Evolutionary conservation across 805 yeast genomes (phyloP).

Genomic region (Candida manassasensis): DNA sequence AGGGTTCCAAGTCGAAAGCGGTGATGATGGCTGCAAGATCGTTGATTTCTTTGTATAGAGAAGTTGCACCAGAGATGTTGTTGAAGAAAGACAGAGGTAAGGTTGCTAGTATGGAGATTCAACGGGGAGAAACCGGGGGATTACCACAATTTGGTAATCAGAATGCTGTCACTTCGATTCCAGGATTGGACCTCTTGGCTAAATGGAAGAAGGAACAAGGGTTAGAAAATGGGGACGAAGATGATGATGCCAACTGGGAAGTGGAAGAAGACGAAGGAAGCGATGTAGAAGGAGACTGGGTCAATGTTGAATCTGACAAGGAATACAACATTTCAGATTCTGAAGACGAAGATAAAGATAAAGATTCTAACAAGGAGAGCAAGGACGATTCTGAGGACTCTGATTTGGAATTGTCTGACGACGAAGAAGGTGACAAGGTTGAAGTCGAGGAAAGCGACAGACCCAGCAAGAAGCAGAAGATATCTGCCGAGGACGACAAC

Average conservation of each 20-base stretch:
- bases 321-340: constrained; percentile 56
- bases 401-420: constrained; percentile 24
- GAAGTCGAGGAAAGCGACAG: constrained; percentile 30
- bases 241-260: constrained; percentile 47
- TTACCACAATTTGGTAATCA: constrained; percentile 73
- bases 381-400: constrained; percentile 23
- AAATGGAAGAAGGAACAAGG: constrained; percentile 73
- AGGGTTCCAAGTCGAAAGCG: constrained; percentile 89
- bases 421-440: constrained; percentile 18
- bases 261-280: constrained; percentile 49
- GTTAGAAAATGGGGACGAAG: constrained; percentile 48
- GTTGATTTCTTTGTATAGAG: constrained; percentile 80
- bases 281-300: constrained; percentile 90
- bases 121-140: constrained; percentile 50
- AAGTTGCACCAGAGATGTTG: constrained; percentile 95
- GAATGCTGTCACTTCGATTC: constrained; percentile 62
- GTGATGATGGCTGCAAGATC: constrained; percentile 94
- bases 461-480: constrained; percentile 28
- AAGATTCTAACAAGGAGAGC: constrained; percentile 23
- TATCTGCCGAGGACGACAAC: constrained; percentile 12
- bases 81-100: constrained; percentile 90
- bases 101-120: constrained; percentile 77
- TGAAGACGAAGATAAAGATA: constrained; percentile 44
- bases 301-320: constrained; percentile 75
- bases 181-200: constrained; percentile 86